phyloP scores from a whole-genome alignment of 192 early-diverging fungal genomes.

The Podila verticillata region DNA sequence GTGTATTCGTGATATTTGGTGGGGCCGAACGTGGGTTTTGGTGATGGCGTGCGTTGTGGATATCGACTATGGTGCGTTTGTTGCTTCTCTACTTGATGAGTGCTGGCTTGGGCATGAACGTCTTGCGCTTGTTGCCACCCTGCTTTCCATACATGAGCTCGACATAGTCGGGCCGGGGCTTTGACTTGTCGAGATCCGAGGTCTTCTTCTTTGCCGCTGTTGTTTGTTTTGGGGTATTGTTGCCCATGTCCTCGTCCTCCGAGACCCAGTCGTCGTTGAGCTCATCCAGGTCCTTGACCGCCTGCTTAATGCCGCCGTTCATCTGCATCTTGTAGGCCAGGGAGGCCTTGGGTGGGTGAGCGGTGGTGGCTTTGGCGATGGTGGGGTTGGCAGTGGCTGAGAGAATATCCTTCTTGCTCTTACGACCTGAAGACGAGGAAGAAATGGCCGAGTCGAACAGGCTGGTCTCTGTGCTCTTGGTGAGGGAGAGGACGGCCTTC shows the following conservation, averaged over 20 bases:
- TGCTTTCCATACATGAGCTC: slow-evolving; percentile 50
- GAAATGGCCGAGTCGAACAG: slow-evolving; percentile 31
- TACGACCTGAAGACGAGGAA: background rate
- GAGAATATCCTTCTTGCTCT: slow-evolving; percentile 31
- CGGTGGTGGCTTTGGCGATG: slow-evolving; percentile 29
- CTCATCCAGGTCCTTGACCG: slow-evolving; percentile 29
- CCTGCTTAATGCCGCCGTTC: slow-evolving; percentile 43
- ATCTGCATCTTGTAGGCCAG: slow-evolving; percentile 51
- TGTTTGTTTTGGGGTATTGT: background rate
- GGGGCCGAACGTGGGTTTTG: background rate
- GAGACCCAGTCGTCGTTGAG: slow-evolving; percentile 20
- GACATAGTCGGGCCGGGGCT: slow-evolving; percentile 43
- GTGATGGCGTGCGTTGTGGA: background rate
- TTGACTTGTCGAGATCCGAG: slow-evolving; percentile 36
- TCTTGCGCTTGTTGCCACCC: slow-evolving; percentile 41
- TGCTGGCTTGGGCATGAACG: slow-evolving; percentile 46
- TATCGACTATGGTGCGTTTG: background rate
- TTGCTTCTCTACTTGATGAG: slow-evolving; percentile 33
- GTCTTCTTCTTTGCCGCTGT: slow-evolving; percentile 14
- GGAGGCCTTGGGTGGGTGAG: slow-evolving; percentile 40
- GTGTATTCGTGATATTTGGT: background rate
- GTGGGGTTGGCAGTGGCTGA: slow-evolving; percentile 43
- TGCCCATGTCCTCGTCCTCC: slow-evolving; percentile 39
- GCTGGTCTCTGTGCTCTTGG: slow-evolving; percentile 44
- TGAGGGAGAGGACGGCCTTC: slow-evolving; percentile 59